Evolutionary conservation across 2,329 filamentous ascomycete genomes (phyloP).

Genomic region (Graphilbum ipis-grandicollis): DNA sequence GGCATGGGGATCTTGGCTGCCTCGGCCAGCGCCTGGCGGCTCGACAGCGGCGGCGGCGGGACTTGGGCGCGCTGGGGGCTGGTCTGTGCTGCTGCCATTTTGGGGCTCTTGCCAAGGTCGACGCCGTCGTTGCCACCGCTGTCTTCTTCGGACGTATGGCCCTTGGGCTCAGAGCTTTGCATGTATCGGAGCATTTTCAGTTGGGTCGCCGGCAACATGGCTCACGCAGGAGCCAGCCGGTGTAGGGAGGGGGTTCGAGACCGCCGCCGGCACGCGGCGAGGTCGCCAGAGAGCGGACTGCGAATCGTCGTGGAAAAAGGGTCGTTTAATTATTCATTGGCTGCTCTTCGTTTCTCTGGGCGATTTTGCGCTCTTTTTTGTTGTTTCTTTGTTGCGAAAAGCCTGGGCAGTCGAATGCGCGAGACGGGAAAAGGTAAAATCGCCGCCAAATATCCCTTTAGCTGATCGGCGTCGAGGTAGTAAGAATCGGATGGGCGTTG

Average conservation of each 20-base stretch:
- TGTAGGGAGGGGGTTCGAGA: background rate
- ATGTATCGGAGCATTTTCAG: conserved; percentile 12
- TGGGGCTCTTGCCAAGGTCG: conserved; percentile 4
- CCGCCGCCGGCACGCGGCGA: background rate
- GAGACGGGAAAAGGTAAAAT: too few relatives aligned
- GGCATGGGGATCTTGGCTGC: conserved; percentile 20
- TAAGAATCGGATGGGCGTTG: too few relatives aligned
- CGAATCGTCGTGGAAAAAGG: too few relatives aligned
- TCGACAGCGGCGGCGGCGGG: conserved; percentile 11
- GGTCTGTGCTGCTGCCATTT: conserved; percentile 1
- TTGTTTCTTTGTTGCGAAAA: too few relatives aligned
- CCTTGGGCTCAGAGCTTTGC: conserved; percentile 10
- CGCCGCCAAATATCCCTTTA: too few relatives aligned
- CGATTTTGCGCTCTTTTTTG: too few relatives aligned
- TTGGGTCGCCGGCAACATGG: conserved; percentile 11
- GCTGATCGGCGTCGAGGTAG: too few relatives aligned
- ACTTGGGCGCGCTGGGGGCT: background rate
- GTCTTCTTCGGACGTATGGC: conserved; percentile 2
- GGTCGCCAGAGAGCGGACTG: background rate
- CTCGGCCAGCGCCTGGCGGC: conserved; percentile 14
- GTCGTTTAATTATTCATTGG: too few relatives aligned
- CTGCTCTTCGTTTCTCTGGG: too few relatives aligned
- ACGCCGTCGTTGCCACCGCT: background rate
- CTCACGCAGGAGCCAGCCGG: conserved; percentile 1
- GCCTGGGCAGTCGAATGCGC: too few relatives aligned